phyloP scores from a whole-genome alignment of 164 flowering plant genomes.

The Sextonia rubra region DNA sequence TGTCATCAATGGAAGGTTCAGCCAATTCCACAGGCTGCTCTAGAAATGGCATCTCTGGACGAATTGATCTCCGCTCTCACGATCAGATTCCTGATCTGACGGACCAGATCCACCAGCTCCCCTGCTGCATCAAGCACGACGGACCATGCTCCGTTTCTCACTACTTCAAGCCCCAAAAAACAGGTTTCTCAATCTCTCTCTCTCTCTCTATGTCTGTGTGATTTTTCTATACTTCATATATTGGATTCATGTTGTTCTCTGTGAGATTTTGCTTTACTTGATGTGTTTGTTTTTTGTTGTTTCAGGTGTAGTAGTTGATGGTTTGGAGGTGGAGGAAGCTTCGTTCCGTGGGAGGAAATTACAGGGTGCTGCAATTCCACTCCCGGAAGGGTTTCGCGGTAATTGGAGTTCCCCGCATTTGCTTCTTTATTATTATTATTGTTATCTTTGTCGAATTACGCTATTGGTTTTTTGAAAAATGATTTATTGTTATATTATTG shows the following conservation, averaged over 20 bases:
- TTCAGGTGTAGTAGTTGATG: slow-evolving; percentile 63
- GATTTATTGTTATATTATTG: too few relatives aligned
- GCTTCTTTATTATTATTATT: neutral
- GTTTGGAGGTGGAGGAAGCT: slow-evolving; percentile 63
- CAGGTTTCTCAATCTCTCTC: slow-evolving; percentile 24
- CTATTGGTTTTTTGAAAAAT: neutral
- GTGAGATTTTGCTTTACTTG: neutral
- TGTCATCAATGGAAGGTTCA: slow-evolving; percentile 10
- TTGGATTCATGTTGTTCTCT: too few relatives aligned
- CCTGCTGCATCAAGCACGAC: slow-evolving; percentile 76
- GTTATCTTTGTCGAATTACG: neutral
- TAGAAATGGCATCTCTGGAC: slow-evolving; percentile 21
- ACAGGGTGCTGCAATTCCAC: slow-evolving; percentile 60
- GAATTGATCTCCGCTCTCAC: slow-evolving; percentile 22
- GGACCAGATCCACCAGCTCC: slow-evolving; percentile 69
- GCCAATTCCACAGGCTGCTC: slow-evolving; percentile 1
- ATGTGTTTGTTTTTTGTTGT: neutral
- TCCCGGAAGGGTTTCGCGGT: slow-evolving; percentile 82
- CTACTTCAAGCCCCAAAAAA: slow-evolving; percentile 69
- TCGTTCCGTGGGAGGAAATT: slow-evolving; percentile 84
- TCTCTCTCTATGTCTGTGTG: neutral
- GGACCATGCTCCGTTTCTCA: slow-evolving; percentile 74
- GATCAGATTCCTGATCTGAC: slow-evolving; percentile 42
- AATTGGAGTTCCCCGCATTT: neutral
- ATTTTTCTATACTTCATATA: neutral